Evolutionary conservation across 345 rosid species (phyloP).

Genomic region (Eucalyptus microcorys): DNA sequence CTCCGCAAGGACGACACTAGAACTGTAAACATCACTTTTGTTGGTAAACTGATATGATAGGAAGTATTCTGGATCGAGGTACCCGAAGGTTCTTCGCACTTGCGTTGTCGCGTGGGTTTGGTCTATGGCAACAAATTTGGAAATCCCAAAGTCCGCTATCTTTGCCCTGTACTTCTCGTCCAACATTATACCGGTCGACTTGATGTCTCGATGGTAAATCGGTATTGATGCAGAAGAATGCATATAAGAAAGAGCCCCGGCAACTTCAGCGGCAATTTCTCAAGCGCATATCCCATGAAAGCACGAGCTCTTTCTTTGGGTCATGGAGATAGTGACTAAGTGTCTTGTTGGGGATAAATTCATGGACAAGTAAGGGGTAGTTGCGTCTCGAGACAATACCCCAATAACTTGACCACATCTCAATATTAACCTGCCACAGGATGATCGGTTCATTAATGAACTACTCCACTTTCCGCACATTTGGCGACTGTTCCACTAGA

Average conservation of each 20-base stretch:
- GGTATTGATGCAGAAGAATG: conserved; percentile 2
- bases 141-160: conserved; percentile 6
- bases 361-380: background rate
- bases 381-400: background rate
- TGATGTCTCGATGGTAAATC: background rate
- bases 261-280: conserved; percentile 1
- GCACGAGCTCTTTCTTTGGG: background rate
- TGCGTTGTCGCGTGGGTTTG: background rate
- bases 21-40: conserved; percentile 14
- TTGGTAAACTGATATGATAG: conserved; percentile 2
- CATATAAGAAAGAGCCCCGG: background rate
- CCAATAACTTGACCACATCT: conserved; percentile 1
- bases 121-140: background rate
- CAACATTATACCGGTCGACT: background rate
- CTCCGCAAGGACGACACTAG: conserved; percentile 4
- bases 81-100: conserved; percentile 4
- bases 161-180: conserved; percentile 2
- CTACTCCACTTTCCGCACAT: background rate
- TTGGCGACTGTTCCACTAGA: background rate
- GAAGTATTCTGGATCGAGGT: conserved; percentile 10
- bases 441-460: conserved; percentile 1
- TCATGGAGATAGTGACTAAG: background rate
- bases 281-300: background rate
- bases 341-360: background rate
- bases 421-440: background rate